Evolutionary conservation across 495 filamentous ascomycete genomes (phyloP), one percentile per base, ranked within the genome.

Genomic region (Acidomyces sp.): DNA sequence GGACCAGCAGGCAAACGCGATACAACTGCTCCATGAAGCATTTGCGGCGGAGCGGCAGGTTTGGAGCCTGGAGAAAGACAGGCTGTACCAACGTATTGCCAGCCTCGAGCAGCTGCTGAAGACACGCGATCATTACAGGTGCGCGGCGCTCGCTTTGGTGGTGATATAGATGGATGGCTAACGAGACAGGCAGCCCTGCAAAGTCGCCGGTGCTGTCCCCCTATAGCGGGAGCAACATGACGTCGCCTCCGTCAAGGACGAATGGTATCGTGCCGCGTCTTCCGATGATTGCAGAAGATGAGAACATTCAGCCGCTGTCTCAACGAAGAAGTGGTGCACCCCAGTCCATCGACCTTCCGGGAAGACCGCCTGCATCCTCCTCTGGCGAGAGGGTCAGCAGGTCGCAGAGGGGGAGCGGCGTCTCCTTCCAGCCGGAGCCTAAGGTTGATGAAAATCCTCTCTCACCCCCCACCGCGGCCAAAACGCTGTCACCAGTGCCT

Each of bases 21-120:
- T 51, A n/a, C 16, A 32, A 13, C 20, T 22, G 26, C 39, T 46
- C 12, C 48, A 51, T 31, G 48, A 51, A 17, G 43, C 48, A 10
- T 51, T 51, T 19, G 48, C 48, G n/a, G 48, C 43, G 3, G 48
- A 51, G 38, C 15, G 48, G 27, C 36, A 44, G 43, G 25, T 33
- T 4, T 51, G 48, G 48, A 37, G 20, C 11, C 18, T 51, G 34
- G 48, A 51, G 39, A 41, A 33, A 23, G 37, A 46, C 3, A 17
- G 43, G n/a, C 18, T 51, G 13, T 37, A 42, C 22, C 43, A 51
- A 22, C 37, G 48, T 23, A 51, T 51, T 12, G 37, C 24, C 15
- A 42, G 34, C 18, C 28, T 51, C 16, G 48, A 51, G 48, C 25
- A 34, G 43, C 24, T 51, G 30, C 32, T 51, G 32, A 41, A 40